phyloP scores from a whole-genome alignment of 192 early-diverging fungal species.

The Coemansia sp. region DNA sequence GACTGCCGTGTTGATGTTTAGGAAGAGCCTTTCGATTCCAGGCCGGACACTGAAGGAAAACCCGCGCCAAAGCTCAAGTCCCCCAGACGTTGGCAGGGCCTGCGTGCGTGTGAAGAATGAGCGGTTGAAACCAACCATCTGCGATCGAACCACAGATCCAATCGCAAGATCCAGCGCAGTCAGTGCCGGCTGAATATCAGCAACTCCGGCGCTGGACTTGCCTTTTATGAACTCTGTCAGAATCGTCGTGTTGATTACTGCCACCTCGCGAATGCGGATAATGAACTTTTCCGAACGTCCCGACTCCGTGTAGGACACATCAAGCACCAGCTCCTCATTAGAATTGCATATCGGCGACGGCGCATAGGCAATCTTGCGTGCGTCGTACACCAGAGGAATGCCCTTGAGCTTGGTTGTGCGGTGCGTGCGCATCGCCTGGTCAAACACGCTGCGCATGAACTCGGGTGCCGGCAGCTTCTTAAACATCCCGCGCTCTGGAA shows the following conservation, averaged over 20 bases:
- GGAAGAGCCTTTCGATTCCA: conserved; percentile 67
- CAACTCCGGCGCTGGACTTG: conserved; percentile 11
- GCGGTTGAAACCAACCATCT: conserved; percentile 77
- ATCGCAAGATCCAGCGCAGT: conserved; percentile 81
- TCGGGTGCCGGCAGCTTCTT: conserved; percentile 34
- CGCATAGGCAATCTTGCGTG: conserved; percentile 81
- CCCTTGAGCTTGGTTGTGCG: conserved; percentile 59
- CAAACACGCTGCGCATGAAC: conserved; percentile 75
- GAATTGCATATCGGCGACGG: conserved; percentile 73
- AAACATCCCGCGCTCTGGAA: conserved; percentile 51
- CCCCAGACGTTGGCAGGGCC: conserved; percentile 58
- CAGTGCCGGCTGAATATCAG: conserved; percentile 53
- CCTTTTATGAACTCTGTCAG: conserved; percentile 34
- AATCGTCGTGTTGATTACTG: conserved; percentile 58
- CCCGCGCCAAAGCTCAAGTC: conserved; percentile 90
- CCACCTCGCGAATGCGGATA: conserved; percentile 59
- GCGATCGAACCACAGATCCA: conserved; percentile 76
- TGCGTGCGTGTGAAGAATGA: conserved; percentile 88
- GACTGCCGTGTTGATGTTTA: conserved; percentile 72
- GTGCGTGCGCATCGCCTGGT: conserved; percentile 47
- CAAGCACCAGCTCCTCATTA: conserved; percentile 59
- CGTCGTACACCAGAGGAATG: conserved; percentile 79
- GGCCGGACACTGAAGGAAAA: conserved; percentile 89
- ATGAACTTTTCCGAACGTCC: conserved; percentile 58
- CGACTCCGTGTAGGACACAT: conserved; percentile 42